phyloP scores from a whole-genome alignment of 2,329 filamentous ascomycete genomes.

The Tetracladium maxilliforme region DNA sequence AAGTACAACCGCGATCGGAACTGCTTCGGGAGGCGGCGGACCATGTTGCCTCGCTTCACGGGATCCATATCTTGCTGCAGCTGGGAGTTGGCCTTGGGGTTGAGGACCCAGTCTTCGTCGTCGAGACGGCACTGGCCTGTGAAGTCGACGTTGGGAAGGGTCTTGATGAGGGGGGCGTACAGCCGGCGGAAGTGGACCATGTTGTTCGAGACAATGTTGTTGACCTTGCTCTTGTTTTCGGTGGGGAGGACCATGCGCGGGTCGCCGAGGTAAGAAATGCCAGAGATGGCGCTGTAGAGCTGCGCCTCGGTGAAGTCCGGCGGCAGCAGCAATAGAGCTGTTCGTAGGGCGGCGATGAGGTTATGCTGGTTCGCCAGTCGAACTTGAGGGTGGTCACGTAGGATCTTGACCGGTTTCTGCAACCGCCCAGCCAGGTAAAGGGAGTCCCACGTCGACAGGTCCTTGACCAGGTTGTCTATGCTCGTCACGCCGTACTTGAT shows the following conservation, averaged over 20 bases:
- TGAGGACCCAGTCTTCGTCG: conserved; percentile 46
- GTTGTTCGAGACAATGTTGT: conserved; percentile 88
- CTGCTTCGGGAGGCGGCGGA: conserved; percentile 70
- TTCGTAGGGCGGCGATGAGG: conserved; percentile 78
- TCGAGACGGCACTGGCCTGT: too few relatives aligned
- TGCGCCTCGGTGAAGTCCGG: conserved; percentile 73
- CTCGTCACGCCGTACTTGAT: conserved; percentile 98
- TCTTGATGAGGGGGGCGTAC: conserved; percentile 79
- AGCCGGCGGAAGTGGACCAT: conserved; percentile 81
- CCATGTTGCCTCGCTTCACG: conserved; percentile 85
- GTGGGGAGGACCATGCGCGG: conserved; percentile 87
- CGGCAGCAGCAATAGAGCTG: conserved; percentile 75
- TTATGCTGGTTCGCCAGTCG: conserved; percentile 94
- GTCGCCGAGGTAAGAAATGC: conserved; percentile 88
- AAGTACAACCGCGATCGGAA: conserved; percentile 90
- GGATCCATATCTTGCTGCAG: conserved; percentile 89
- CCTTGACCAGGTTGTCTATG: conserved; percentile 72
- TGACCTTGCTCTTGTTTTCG: conserved; percentile 83
- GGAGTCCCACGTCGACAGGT: conserved; percentile 84
- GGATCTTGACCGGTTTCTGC: conserved; percentile 95
- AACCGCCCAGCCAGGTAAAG: conserved; percentile 91
- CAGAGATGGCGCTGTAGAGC: conserved; percentile 81
- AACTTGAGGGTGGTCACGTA: conserved; percentile 83
- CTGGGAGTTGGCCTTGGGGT: conserved; percentile 46
- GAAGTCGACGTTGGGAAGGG: conserved; percentile 78